These are phyloP conservation scores for Tuber indicum DNA, from an alignment of 495 filamentous ascomycete species.

Conservation along the genomic window DNA sequence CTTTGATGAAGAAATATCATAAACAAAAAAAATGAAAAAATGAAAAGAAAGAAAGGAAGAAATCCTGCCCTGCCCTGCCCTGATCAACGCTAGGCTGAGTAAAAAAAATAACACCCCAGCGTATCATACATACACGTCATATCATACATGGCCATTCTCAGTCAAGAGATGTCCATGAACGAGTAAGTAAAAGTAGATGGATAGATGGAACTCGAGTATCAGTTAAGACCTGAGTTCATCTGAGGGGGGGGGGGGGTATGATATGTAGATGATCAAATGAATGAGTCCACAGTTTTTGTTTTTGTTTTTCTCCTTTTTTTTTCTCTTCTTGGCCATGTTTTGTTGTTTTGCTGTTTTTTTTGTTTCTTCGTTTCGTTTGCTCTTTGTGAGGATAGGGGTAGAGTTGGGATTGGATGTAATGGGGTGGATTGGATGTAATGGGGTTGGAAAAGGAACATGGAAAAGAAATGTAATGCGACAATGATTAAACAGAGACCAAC, in stretches of 20 bases:
- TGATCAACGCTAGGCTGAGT: neutral
- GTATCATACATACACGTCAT: neutral
- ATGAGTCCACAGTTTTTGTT: neutral
- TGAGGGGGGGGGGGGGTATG: neutral
- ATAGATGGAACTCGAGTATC: neutral
- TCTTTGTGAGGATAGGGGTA: neutral
- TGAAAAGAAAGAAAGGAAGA: neutral
- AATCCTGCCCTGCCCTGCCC: neutral
- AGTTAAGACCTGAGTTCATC: neutral
- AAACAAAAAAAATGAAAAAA: neutral
- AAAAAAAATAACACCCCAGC: neutral
- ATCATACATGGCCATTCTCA: neutral
- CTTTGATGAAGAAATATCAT: neutral
- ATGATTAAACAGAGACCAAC: neutral
- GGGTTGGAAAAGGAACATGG: neutral
- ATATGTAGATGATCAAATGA: neutral
- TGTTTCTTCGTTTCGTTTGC: neutral
- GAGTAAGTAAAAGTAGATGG: neutral
- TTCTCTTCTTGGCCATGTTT: neutral
- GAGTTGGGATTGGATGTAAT: neutral
- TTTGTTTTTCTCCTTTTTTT: neutral
- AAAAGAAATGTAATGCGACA: constrained; percentile 1
- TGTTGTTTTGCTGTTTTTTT: neutral
- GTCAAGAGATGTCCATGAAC: neutral
- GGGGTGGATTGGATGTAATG: neutral